A percentile compares a stretch with the other conserved stretches of the same genome.
Evolutionary conservation across 75 land plant species (phyloP).

Genomic region (Selaginella moellendorffii): DNA sequence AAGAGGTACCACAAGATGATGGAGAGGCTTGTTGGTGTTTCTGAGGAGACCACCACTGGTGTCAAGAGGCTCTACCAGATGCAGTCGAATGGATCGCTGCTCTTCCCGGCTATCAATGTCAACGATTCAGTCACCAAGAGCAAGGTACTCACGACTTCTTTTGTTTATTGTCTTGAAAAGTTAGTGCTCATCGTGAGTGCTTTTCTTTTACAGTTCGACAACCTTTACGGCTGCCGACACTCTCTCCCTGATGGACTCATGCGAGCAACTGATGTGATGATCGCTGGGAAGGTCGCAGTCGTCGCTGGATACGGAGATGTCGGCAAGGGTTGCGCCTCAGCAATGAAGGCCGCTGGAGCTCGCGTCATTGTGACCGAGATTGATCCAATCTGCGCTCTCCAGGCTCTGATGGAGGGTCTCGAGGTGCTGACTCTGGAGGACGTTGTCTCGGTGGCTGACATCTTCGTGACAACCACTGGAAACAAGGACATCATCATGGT

Average conservation of each 20-base stretch:
- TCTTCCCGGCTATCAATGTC: conserved; percentile 82
- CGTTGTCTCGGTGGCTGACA: conserved; percentile 56
- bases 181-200: not conserved
- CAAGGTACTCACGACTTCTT: conserved; percentile 39
- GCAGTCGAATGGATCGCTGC: conserved; percentile 47
- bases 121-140: conserved; percentile 95
- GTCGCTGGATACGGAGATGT: conserved; percentile 92
- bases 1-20: conserved; percentile 68
- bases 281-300: conserved; percentile 62
- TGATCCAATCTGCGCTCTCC: conserved; percentile 88
- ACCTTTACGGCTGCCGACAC: conserved; percentile 73
- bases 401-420: conserved; percentile 74
- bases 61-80: conserved; percentile 87
- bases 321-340: conserved; percentile 84
- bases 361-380: conserved; percentile 86
- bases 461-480: conserved; percentile 83
- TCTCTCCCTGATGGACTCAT: conserved; percentile 64
- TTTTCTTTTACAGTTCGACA: conserved; percentile 53
- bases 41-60: conserved; percentile 89
- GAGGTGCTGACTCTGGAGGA: conserved; percentile 54
- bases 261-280: conserved; percentile 70
- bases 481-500: conserved; percentile 98
- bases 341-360: conserved; percentile 76
- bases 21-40: conserved; percentile 78
- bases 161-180: not conserved